phyloP scores from a whole-genome alignment of 2,329 filamentous ascomycete genomes.

The Colletotrichum camelliae region DNA sequence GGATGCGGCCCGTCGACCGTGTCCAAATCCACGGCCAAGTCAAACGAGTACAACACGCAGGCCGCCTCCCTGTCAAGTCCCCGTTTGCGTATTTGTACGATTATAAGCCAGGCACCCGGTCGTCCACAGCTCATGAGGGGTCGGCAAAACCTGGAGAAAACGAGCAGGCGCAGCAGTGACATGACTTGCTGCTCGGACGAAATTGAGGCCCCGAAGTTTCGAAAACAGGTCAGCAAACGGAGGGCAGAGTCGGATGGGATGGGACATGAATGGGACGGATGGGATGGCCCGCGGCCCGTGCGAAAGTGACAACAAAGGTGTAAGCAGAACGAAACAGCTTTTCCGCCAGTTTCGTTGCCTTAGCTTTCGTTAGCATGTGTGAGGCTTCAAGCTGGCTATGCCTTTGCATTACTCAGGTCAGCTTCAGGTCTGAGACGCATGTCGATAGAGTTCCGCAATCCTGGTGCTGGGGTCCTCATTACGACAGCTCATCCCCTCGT shows the following conservation, averaged over 20 bases:
- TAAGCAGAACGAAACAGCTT: constrained; percentile 1
- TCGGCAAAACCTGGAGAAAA: background rate
- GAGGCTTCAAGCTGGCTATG: background rate
- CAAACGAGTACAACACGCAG: background rate
- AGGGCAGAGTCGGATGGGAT: background rate
- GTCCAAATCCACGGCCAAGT: background rate
- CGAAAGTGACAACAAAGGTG: constrained; percentile 13
- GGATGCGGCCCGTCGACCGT: background rate
- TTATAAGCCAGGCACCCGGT: background rate
- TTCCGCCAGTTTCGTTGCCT: background rate
- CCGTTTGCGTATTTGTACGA: background rate
- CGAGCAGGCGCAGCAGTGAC: background rate
- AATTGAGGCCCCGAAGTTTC: constrained; percentile 1
- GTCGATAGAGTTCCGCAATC: background rate
- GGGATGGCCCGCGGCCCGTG: constrained; percentile 17
- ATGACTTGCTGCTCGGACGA: constrained; percentile 8
- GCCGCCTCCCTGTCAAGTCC: background rate
- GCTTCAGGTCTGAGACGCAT: background rate
- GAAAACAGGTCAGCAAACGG: constrained; percentile 7
- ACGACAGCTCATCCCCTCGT: background rate
- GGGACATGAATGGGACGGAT: background rate
- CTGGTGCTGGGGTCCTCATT: background rate
- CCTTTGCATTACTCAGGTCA: background rate
- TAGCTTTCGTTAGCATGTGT: background rate
- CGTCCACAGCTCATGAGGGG: background rate